A percentile compares a stretch with the other conserved stretches of the same genome.
phyloP scores from a whole-genome alignment of 306 rosid genomes.

The Citrullus mucosospermus region DNA sequence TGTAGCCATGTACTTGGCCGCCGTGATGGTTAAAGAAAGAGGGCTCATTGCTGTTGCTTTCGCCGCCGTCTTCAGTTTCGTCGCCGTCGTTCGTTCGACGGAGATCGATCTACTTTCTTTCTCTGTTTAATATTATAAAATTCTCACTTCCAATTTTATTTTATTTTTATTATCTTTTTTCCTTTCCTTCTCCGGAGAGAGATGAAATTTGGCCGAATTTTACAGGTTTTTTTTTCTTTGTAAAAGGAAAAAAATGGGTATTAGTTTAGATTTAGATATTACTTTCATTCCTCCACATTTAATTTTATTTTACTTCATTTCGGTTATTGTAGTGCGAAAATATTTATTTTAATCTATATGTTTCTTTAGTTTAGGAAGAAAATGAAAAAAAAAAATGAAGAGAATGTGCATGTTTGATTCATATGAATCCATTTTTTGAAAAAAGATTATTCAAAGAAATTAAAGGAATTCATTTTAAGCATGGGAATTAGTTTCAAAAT shows the following conservation, averaged over 20 bases:
- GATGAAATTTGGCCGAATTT: neutral
- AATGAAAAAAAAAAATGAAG: too few species aligned
- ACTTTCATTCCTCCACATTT: too few species aligned
- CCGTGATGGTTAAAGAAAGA: constrained; percentile 24
- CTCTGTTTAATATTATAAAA: neutral
- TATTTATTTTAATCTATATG: too few species aligned
- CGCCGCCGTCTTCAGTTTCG: constrained; percentile 30
- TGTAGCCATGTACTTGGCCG: constrained; percentile 29
- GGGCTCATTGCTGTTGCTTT: constrained; percentile 35
- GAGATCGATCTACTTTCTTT: neutral
- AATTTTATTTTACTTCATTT: too few species aligned
- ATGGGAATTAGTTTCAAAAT: too few species aligned
- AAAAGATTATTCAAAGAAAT: too few species aligned
- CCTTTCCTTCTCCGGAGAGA: neutral
- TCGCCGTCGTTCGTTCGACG: constrained; percentile 20
- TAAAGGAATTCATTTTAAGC: too few species aligned
- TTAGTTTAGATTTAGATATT: too few species aligned
- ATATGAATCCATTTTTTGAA: too few species aligned
- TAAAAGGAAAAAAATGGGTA: neutral
- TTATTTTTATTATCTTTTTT: neutral
- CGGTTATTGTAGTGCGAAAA: too few species aligned
- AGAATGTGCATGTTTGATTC: too few species aligned
- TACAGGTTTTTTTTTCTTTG: neutral
- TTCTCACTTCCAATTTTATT: neutral
- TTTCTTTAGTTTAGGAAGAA: too few species aligned